Evolutionary conservation across 768 basidiomycete species (phyloP), one percentile per base, ranked within the genome.

Genomic region (Sporobolomyces roseus): DNA sequence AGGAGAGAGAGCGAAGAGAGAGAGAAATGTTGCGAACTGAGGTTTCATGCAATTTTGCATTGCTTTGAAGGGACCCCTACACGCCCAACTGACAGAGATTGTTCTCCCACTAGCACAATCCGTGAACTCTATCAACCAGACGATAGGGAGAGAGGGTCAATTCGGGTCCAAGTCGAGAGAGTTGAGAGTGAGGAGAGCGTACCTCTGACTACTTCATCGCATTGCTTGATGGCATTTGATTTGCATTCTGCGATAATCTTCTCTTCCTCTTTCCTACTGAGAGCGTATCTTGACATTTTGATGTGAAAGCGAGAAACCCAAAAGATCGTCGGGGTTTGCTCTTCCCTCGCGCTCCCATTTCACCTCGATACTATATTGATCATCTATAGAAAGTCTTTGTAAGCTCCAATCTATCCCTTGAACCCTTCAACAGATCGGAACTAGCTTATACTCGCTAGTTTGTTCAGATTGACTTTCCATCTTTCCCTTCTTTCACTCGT

Each of bases 11-110:
- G 38, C 38, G 38, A 17, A 41, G n/a, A 16, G 10, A 4, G 43
- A 36, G n/a, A 8, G 30, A 54, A 29, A 10, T 3, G 5, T n/a
- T 25, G 61, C 73, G 56, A 13, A 74, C 73, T 71, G 63, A 4
- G 65, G 63, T 9, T 53, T 33, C 73, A 74, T 74, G 60, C 73
- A 74, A 8, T 27, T 35, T 50, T 74, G 69, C 73, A 74, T 74
- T 19, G 53, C 60, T n/a, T 55, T 56, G 66, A 74, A 70, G 65
- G 66, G 52, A 21, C 58, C 35, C 17, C 73, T 48, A 38, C 73
- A 74, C 6, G 50, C 33, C 73, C 69, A 70, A 8, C 53, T 62
- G 29, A 74, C 73, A 27, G 65, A 68, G 27, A 74, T 52, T 32
- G 73, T 74, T 21, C 69, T 45, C 9, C 73, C 73, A 30, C 61